A percentile compares a stretch with the other conserved stretches of the same genome.
These are phyloP conservation scores for Platanthera zijinensis DNA, from an alignment of 106 monocot genomes.

Conservation along the genomic window DNA sequence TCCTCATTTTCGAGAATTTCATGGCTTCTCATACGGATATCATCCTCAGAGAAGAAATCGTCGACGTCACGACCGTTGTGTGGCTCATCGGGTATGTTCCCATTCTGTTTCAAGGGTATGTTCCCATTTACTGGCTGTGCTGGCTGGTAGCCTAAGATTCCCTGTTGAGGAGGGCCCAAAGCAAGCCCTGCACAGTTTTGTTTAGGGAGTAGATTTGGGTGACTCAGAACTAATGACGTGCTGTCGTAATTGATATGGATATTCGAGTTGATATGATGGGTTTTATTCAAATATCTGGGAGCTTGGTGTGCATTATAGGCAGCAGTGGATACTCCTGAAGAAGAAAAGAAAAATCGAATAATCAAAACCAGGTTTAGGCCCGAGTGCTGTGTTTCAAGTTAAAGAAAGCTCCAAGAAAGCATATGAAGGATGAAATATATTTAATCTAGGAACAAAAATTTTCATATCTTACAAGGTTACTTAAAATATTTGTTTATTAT, in stretches of 20 bases:
- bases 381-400: no score
- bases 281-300: conserved; percentile 29
- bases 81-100: conserved; percentile 29
- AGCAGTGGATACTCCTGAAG: conserved; percentile 15
- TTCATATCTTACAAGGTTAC: no score
- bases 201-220: conserved; percentile 22
- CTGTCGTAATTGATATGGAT: conserved; percentile 31
- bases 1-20: conserved; percentile 86
- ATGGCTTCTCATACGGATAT: conserved; percentile 75
- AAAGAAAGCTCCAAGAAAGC: no score
- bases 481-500: no score
- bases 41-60: conserved; percentile 59
- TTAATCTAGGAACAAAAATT: no score
- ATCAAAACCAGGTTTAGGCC: neutral
- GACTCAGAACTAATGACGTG: conserved; percentile 21
- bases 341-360: neutral
- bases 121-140: conserved; percentile 19
- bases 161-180: conserved; percentile 24
- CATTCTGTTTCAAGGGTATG: conserved; percentile 2
- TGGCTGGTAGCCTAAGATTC: conserved; percentile 25
- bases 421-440: no score
- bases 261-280: conserved; percentile 21
- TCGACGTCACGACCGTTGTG: conserved; percentile 18
- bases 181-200: conserved; percentile 27
- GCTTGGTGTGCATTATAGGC: conserved; percentile 32